Conservation (phyloP, 1,139 yeast genomes). For the Maudiozyma humilis region DNA sequence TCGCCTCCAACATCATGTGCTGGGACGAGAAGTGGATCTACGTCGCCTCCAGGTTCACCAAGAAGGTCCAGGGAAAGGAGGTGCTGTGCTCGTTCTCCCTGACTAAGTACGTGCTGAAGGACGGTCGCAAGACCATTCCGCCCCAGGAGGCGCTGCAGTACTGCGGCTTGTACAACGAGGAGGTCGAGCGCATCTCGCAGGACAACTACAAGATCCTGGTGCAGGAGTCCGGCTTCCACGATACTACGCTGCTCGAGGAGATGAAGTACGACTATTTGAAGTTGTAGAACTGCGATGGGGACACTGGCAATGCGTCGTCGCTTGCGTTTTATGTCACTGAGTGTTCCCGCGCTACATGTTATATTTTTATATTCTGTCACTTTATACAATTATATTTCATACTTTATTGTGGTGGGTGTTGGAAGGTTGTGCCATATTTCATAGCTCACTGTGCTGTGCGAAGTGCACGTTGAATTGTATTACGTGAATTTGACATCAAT, state of each 20-base stretch:
- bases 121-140: slow-evolving; percentile 59
- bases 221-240: slow-evolving; percentile 26
- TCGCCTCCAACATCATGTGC: slow-evolving; percentile 56
- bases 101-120: slow-evolving; percentile 74
- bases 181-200: slow-evolving; percentile 38
- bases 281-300: background rate
- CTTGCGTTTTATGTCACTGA: too few relatives aligned
- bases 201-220: slow-evolving; percentile 31
- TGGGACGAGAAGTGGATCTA: slow-evolving; percentile 90
- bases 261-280: slow-evolving; percentile 6
- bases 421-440: too few relatives aligned
- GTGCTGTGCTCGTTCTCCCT: slow-evolving; percentile 51
- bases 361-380: background rate
- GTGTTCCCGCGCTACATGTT: too few relatives aligned
- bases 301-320: too few relatives aligned
- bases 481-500: too few relatives aligned
- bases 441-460: too few relatives aligned
- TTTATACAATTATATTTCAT: background rate
- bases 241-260: slow-evolving; percentile 22
- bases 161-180: slow-evolving; percentile 51
- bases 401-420: too few relatives aligned
- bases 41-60: slow-evolving; percentile 46
- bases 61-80: slow-evolving; percentile 32
- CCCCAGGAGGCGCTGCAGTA: slow-evolving; percentile 53
- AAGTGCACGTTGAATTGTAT: too few relatives aligned